Evolutionary conservation across 2,329 filamentous ascomycete genomes (phyloP).

Genomic region (Byssochlamys sp.): DNA sequence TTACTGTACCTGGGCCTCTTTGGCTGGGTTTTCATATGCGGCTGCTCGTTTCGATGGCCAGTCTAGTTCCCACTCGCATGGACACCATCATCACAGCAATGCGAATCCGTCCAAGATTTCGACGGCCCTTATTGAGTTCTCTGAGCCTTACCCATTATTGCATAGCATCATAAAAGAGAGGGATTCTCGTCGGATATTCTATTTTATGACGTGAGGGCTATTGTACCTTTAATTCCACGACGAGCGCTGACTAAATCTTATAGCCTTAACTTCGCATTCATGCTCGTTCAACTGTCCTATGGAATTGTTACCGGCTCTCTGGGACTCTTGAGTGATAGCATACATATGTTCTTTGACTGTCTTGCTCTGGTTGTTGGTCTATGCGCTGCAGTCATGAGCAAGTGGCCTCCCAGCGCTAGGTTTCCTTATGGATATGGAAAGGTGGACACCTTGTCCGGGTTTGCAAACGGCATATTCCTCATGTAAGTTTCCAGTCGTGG

Average conservation of each 20-base stretch:
- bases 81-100: conserved; percentile 29
- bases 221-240: neutral
- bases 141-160: conserved; percentile 63
- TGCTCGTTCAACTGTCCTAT: conserved; percentile 89
- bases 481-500: conserved; percentile 49
- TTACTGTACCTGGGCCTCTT: conserved; percentile 17
- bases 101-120: conserved; percentile 58
- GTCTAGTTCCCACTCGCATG: conserved; percentile 21
- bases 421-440: conserved; percentile 97
- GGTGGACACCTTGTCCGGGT: conserved; percentile 89
- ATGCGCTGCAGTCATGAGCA: conserved; percentile 85
- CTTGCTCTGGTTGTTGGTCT: conserved; percentile 82
- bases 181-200: conserved; percentile 89
- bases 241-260: conserved; percentile 9
- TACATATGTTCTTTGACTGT: conserved; percentile 99
- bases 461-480: conserved; percentile 89
- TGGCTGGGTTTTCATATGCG: conserved; percentile 22
- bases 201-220: conserved; percentile 73
- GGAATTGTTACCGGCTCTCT: conserved; percentile 87
- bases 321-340: conserved; percentile 90
- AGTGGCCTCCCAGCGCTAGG: conserved; percentile 80
- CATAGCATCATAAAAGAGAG: conserved; percentile 81
- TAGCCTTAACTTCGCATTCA: conserved; percentile 88
- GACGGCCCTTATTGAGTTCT: conserved; percentile 58
- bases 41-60: conserved; percentile 23